Percentiles rank a stretch among this genome's conserved stretches.
These are phyloP conservation scores for Candida sanyaensis DNA, from an alignment of 1,139 yeast genomes.

Conservation along the genomic window DNA sequence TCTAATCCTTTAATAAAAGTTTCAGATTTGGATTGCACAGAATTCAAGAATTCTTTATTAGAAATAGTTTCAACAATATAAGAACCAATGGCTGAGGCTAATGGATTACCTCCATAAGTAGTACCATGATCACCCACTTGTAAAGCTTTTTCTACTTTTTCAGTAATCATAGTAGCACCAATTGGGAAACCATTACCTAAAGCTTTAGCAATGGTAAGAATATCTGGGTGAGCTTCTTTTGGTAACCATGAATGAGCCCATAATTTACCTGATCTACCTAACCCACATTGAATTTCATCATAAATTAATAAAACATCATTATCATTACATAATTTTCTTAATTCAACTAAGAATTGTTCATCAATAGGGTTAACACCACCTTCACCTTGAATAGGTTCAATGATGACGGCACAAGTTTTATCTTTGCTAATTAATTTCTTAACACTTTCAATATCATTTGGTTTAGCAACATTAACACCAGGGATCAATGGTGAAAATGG, in stretches of 20 bases:
- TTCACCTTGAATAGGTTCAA: slow-evolving; percentile 98
- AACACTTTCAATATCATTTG: slow-evolving; percentile 62
- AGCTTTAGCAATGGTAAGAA: slow-evolving; percentile 92
- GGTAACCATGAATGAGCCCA: slow-evolving; percentile 90
- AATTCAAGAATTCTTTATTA: slow-evolving; percentile 55
- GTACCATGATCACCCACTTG: slow-evolving; percentile 97
- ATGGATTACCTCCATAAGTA: slow-evolving; percentile 96
- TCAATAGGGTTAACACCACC: slow-evolving; percentile 84
- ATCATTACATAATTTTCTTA: slow-evolving; percentile 68
- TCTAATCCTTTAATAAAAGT: slow-evolving; percentile 52
- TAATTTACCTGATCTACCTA: slow-evolving; percentile 87
- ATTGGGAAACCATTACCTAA: slow-evolving; percentile 98
- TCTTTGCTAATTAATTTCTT: slow-evolving; percentile 57
- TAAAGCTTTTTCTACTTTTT: slow-evolving; percentile 68
- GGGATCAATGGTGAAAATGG: slow-evolving; percentile 92
- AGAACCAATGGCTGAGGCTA: slow-evolving; percentile 80
- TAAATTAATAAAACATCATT: slow-evolving; percentile 78
- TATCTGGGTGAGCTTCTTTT: slow-evolving; percentile 86
- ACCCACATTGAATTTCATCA: slow-evolving; percentile 97
- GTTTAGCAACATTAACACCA: slow-evolving; percentile 68
- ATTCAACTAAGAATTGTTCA: slow-evolving; percentile 60
- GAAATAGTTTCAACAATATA: slow-evolving; percentile 73
- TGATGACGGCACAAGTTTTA: slow-evolving; percentile 86
- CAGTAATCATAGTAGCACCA: slow-evolving; percentile 89
- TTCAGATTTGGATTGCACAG: slow-evolving; percentile 61